Conservation (phyloP, 352 stramenopile species). For the Phytopythium litorale region DNA sequence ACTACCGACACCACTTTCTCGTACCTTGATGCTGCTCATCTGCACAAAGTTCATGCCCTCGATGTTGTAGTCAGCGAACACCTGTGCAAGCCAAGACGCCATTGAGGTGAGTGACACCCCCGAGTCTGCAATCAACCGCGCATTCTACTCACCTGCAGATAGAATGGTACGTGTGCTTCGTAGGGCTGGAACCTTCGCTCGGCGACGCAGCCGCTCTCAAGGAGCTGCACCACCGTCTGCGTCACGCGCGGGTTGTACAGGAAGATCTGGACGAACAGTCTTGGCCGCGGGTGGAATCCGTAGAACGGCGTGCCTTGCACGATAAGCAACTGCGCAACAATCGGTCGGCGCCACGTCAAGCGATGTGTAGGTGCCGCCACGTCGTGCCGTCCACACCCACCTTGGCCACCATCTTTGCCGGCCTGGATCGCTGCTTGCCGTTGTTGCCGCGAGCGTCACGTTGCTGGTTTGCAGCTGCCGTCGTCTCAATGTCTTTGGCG, state of each 20-base stretch:
- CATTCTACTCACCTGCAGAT: constrained; percentile 60
- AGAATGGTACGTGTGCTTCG: constrained; percentile 87
- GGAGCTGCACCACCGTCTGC: constrained; percentile 60
- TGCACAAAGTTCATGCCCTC: constrained; percentile 89
- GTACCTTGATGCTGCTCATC: constrained; percentile 64
- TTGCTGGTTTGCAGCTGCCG: constrained; percentile 36
- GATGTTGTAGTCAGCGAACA: constrained; percentile 91
- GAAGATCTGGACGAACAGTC: constrained; percentile 88
- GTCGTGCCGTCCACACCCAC: constrained; percentile 16
- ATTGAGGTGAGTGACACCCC: background rate
- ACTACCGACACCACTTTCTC: background rate
- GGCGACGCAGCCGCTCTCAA: constrained; percentile 80
- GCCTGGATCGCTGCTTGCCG: background rate
- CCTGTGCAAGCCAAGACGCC: constrained; percentile 20
- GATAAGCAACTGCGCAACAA: constrained; percentile 65
- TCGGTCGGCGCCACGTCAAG: background rate
- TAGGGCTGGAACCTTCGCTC: constrained; percentile 81
- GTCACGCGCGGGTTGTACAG: constrained; percentile 78
- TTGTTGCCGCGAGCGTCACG: constrained; percentile 7
- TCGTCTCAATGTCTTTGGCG: constrained; percentile 65
- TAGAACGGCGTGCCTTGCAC: constrained; percentile 89
- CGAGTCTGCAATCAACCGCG: background rate
- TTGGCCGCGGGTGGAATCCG: constrained; percentile 69
- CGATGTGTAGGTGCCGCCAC: no score
- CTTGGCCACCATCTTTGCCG: constrained; percentile 61